phyloP scores from a whole-genome alignment of 139 green algal genomes.

The Closterium sp. region DNA sequence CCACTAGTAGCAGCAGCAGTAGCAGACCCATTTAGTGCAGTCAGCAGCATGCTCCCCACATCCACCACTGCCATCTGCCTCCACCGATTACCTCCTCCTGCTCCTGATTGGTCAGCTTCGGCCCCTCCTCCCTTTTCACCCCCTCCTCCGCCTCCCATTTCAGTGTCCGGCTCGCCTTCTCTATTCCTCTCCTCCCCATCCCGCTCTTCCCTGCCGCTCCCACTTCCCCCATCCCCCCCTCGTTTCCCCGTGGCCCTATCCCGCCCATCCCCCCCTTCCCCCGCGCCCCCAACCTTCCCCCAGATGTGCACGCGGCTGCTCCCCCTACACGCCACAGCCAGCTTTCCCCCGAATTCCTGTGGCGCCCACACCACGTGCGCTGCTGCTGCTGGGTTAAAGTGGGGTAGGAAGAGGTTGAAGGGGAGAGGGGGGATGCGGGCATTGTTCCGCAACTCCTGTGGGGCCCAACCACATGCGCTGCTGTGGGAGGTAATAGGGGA shows the following conservation, averaged over 20 bases:
- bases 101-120: background rate
- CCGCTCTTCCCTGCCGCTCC: background rate
- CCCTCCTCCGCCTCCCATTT: background rate
- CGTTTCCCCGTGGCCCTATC: background rate
- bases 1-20: background rate
- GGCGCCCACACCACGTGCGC: too few species aligned
- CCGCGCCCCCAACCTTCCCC: background rate
- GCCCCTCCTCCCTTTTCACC: background rate
- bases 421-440: too few species aligned
- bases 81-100: background rate
- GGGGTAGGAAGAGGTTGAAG: too few species aligned
- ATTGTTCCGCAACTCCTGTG: too few species aligned
- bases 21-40: background rate
- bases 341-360: too few species aligned
- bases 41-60: background rate
- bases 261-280: background rate
- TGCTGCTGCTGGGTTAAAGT: too few species aligned
- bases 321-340: background rate
- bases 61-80: background rate
- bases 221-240: background rate
- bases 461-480: too few species aligned
- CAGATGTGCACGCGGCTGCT: background rate
- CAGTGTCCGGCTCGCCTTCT: background rate
- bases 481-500: too few species aligned
- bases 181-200: too few species aligned